Evolutionary conservation across 768 basidiomycete species (phyloP), one percentile per base, ranked within the genome.

Genomic region (Tremella mesenterica): DNA sequence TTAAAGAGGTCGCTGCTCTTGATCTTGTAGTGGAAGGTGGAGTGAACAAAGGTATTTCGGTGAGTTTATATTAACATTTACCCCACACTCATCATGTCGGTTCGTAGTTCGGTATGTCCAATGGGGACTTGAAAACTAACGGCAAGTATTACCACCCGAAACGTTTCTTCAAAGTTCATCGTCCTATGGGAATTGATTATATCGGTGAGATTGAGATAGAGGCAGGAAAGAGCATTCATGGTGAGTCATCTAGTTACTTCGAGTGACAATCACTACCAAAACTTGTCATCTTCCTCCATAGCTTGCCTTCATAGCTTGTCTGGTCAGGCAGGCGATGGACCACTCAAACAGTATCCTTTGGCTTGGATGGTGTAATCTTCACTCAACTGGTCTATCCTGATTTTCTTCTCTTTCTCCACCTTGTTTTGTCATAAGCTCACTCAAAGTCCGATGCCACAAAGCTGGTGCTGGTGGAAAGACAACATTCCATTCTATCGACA

Each of bases 171-270:
- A 62, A 61, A 34, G 60, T 73, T 43, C 44, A 51, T n/a, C 58
- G 65, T 18, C 71, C 71, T 3, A 44, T 61, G 33, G 71, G 71
- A 12, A 33, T 66, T 38, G 67, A 65, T 36, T 70, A 64, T 52
- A 64, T 73, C 38, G 71, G 65, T 41, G 69, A 73, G 55, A 62
- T 73, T 33, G 64, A 71, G 50, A 63, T 73, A 34, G 71, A 73
- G 48, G 59, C 59, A 6, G 71, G 69, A 8, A 70, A 71, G 49
- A 65, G 56, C 18, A 68, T 73, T 36, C 71, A 73, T 54, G 62
- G 69, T 69, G 43, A 53, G 69, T 61, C 12, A 10, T 44, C 43
- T 44, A 4, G 16, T 46, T 18, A 36, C 12, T 36, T 36, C 12
- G 12, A 36, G 34, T 36, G 18, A 36, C 34, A 36, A 18, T 18